Conservation (phyloP, 768 basidiomycete genomes). For the Tephrocybe sp. region DNA sequence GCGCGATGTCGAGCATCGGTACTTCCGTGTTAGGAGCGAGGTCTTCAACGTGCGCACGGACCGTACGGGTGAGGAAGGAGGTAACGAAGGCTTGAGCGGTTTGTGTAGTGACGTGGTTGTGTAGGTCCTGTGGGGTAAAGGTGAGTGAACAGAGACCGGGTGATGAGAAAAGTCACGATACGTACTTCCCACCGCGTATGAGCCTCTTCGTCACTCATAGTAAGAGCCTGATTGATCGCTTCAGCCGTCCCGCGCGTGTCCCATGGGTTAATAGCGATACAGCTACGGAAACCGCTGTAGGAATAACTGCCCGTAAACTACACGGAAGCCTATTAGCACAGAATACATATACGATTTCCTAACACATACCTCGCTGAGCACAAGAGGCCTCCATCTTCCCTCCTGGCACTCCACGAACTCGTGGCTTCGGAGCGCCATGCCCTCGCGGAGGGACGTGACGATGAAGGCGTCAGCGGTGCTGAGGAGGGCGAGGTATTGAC, state of each 20-base stretch:
- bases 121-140: slow-evolving; percentile 51
- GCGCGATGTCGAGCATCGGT: slow-evolving; percentile 33
- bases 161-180: neutral
- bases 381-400: slow-evolving; percentile 61
- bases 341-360: neutral
- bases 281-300: slow-evolving; percentile 83
- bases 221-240: slow-evolving; percentile 50
- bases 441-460: slow-evolving; percentile 80
- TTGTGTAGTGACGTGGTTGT: slow-evolving; percentile 83
- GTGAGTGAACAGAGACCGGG: neutral
- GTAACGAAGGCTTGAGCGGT: slow-evolving; percentile 83
- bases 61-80: slow-evolving; percentile 71
- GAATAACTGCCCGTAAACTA: slow-evolving; percentile 86
- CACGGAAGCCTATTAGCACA: neutral
- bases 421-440: slow-evolving; percentile 82
- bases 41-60: slow-evolving; percentile 67
- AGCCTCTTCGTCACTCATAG: slow-evolving; percentile 75
- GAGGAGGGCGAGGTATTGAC: slow-evolving; percentile 79
- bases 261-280: slow-evolving; percentile 86
- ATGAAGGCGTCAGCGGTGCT: slow-evolving; percentile 84
- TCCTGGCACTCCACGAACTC: slow-evolving; percentile 88
- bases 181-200: slow-evolving; percentile 71
- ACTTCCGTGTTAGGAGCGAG: slow-evolving; percentile 29
- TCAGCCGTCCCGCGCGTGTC: slow-evolving; percentile 79
- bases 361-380: slow-evolving; percentile 68